Base-by-base conservation (phyloP, 768 basidiomycete genomes). In the Obba rivulosa region DNA sequence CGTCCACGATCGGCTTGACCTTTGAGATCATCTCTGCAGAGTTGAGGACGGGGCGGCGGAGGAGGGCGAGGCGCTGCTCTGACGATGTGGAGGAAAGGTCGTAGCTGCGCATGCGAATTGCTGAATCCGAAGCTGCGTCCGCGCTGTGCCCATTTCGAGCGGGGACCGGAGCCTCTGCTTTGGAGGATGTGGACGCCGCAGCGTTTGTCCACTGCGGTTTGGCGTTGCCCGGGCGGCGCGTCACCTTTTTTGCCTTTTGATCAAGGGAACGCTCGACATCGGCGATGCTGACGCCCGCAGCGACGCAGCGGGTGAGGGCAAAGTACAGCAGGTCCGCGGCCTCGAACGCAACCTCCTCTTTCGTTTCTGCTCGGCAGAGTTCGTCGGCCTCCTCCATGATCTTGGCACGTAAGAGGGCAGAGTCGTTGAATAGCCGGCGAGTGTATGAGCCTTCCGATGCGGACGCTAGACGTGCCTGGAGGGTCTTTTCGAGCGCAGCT, bases 311-410 rank as follows among this genome's bases (percentile, higher is more conserved):
- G 18, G 88, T 80, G 57, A 99, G 67, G 1, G 87, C 80, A 62
- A 99, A 99, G 71, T 98, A 99, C 36, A 95, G 60, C 20, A 99
- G 72, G 68, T 99, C 96, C 1, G 94, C 95, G 7, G 93, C 90
- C 67, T 99, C 96, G 52, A 94, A 95, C 1, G 93, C 88, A 14
- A 96, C 72, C 24, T 97, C 90, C 41, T 87, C 82, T 60, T 79
- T 79, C 1, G 80, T 79, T 56, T 80, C 72, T 20, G 91, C 91
- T 16, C 75, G 75, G 63, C 92, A 95, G n/a, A 99, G 77, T 66
- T 99, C 96, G 58, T 95, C 90, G 0, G 96, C 96, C 65, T 99
- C 96, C 67, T 99, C 96, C 83, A 88, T 91, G 55, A 99, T 92
- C 74, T 99, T 99, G 44, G 92, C 85, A 40, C 75, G 79, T 39